Percentiles rank a stretch among this genome's conserved stretches.
Conservation (phyloP, 2,329 filamentous ascomycete species). For the Fusarium torulosum region DNA sequence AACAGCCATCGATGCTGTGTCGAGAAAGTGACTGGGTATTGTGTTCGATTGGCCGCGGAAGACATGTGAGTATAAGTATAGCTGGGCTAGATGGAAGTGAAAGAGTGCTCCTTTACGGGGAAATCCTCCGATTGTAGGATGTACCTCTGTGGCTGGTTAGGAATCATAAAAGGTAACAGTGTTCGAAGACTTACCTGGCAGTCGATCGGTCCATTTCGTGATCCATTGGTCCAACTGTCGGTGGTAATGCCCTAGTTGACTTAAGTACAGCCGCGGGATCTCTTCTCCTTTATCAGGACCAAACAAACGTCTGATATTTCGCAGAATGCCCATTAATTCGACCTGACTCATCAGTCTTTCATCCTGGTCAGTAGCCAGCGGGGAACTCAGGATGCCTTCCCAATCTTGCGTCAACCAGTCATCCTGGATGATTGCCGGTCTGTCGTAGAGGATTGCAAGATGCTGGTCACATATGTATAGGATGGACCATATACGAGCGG, state of each 20-base stretch:
- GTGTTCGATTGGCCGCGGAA: constrained; percentile 55
- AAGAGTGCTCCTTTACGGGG: constrained; percentile 56
- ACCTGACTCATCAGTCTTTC: constrained; percentile 70
- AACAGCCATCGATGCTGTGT: constrained; percentile 51
- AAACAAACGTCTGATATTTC: constrained; percentile 66
- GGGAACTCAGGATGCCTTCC: constrained; percentile 65
- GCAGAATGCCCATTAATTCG: constrained; percentile 68
- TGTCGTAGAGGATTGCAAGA: constrained; percentile 70
- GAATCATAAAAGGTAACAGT: rapidly evolving
- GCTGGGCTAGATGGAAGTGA: constrained; percentile 58
- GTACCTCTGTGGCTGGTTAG: constrained; percentile 45
- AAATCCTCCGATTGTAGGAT: constrained; percentile 54
- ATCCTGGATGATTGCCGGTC: constrained; percentile 69
- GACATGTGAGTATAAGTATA: constrained; percentile 58
- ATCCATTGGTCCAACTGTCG: constrained; percentile 56
- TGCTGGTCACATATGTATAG: constrained; percentile 73
- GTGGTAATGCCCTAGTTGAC: constrained; percentile 56
- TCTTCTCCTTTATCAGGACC: constrained; percentile 66
- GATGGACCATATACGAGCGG: constrained; percentile 71
- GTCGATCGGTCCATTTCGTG: constrained; percentile 50
- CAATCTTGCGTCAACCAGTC: constrained; percentile 69
- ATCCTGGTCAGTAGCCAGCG: constrained; percentile 65
- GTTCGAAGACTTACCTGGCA: constrained; percentile 46
- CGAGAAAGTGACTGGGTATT: constrained; percentile 52
- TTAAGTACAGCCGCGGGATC: constrained; percentile 63